These are phyloP conservation scores for Boletus reticulatus DNA, from an alignment of 768 basidiomycete genomes.

Conservation along the genomic window DNA sequence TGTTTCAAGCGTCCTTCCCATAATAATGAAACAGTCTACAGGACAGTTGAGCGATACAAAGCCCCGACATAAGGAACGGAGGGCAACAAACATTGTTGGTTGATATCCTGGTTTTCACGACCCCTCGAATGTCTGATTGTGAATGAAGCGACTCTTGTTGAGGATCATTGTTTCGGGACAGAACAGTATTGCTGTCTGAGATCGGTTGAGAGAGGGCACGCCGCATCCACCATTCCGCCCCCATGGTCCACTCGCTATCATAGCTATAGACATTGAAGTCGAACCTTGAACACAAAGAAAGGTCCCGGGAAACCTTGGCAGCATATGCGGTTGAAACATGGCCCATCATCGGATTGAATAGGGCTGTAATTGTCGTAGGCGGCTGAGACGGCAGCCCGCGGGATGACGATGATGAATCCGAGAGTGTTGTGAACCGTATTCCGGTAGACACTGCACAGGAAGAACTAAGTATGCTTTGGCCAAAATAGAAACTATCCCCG, in stretches of 20 bases:
- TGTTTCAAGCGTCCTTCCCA: conserved; percentile 94
- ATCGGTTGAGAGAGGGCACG: conserved; percentile 39
- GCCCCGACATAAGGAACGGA: not conserved
- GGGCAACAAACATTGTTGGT: conserved; percentile 73
- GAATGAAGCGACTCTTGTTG: conserved; percentile 7
- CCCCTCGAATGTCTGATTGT: conserved; percentile 57
- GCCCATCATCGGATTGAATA: conserved; percentile 96
- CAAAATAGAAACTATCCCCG: not conserved
- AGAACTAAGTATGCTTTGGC: conserved; percentile 1
- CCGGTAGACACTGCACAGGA: conserved; percentile 76
- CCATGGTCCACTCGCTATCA: conserved; percentile 94
- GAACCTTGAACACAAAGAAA: conserved; percentile 85
- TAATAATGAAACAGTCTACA: conserved; percentile 81
- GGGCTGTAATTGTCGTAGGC: conserved; percentile 90
- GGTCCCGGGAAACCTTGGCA: conserved; percentile 80
- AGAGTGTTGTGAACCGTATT: conserved; percentile 89
- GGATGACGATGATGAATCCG: conserved; percentile 54
- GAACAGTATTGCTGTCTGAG: conserved; percentile 10
- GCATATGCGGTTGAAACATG: conserved; percentile 91
- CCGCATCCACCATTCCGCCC: conserved; percentile 94
- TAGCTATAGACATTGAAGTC: conserved; percentile 98
- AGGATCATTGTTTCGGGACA: not conserved
- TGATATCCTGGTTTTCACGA: conserved; percentile 86
- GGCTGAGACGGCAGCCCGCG: conserved; percentile 56
- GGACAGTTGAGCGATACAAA: not conserved